Evolutionary conservation across 306 rosid genomes (phyloP), one percentile per base, ranked within the genome.

Genomic region (Prunus kanzakura): DNA sequence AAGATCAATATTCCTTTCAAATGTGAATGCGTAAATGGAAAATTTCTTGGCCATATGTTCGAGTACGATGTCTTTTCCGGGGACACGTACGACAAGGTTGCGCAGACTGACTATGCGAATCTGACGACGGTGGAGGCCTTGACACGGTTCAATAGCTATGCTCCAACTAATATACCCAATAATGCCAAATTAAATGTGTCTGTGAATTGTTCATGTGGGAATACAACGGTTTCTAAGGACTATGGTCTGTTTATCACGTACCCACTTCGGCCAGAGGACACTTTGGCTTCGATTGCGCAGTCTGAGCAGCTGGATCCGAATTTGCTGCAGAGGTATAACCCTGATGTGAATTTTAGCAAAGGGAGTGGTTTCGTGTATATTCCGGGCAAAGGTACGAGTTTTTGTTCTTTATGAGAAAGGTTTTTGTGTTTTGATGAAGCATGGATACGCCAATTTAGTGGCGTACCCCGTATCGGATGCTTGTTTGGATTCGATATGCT

Each of bases 241-340:
- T 93, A 85, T 78, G 97, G 96, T 10, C 18, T 89, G 88, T 93
- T 93, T 54, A 16, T 88, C 4, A 91, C 96, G 7, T 93, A 88
- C 79, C 97, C 98, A 0, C 84, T 93, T 4, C 63, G 72, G 62
- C 3, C 50, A 1, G 65, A 7, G 11, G 89, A 93, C 49, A 84
- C 0, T 49, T 73, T 87, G 85, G 38, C 41, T 32, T 43, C 51
- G 10, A 66, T 91, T 63, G 73, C 87, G 0, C 41, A 11, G 0
- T 2, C 32, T 1, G 56, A 76, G 25, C 57, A 56, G 1, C 41
- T 93, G 73, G 69, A 74, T 41, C 15, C 32, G 0, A 67, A 20
- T 6, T 65, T 86, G 87, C 81, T 95, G 75, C 89, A 76, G 90
- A 73, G 75, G 0, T 92, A 82, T 29, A 93, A 93, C 75, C 82